Evolutionary conservation across 139 green algal species (phyloP).

Genomic region (Tetraselmis chui): DNA sequence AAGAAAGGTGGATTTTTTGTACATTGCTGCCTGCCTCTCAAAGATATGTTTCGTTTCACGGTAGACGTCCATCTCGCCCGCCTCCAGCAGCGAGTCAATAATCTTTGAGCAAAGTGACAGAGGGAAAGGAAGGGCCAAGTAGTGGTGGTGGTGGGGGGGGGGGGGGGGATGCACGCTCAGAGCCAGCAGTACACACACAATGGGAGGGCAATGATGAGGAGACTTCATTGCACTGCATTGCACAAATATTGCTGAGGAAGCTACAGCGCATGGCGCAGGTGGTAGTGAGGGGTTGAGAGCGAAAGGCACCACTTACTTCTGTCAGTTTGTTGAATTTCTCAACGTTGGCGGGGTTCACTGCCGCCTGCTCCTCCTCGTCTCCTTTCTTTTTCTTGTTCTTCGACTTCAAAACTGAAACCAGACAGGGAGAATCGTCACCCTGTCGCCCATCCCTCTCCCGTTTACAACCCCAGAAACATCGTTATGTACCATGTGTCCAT

Average conservation of each 20-base stretch:
- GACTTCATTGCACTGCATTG: no score
- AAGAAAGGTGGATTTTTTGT: constrained; percentile 17
- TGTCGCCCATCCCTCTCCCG: no score
- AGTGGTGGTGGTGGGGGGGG: not conserved
- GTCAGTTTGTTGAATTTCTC: constrained; percentile 45
- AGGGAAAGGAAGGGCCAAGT: not conserved
- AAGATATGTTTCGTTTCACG: constrained; percentile 31
- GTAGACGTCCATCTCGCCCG: constrained; percentile 50
- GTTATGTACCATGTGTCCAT: no score
- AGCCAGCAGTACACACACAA: not conserved
- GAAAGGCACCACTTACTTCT: constrained; percentile 34
- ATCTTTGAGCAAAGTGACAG: not conserved
- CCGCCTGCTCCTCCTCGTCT: constrained; percentile 20
- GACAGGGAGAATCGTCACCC: no score
- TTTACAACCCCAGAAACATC: no score
- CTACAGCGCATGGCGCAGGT: no score
- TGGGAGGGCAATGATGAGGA: no score
- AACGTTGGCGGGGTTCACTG: constrained; percentile 20
- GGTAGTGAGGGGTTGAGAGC: no score
- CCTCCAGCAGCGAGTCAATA: constrained; percentile 36
- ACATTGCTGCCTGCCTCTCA: constrained; percentile 32
- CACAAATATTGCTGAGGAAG: no score
- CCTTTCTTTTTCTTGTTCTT: not conserved
- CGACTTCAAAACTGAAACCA: not conserved
- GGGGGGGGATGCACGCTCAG: not conserved